Base-by-base conservation (phyloP, 495 filamentous ascomycete genomes). In the Penicillium taxi region DNA sequence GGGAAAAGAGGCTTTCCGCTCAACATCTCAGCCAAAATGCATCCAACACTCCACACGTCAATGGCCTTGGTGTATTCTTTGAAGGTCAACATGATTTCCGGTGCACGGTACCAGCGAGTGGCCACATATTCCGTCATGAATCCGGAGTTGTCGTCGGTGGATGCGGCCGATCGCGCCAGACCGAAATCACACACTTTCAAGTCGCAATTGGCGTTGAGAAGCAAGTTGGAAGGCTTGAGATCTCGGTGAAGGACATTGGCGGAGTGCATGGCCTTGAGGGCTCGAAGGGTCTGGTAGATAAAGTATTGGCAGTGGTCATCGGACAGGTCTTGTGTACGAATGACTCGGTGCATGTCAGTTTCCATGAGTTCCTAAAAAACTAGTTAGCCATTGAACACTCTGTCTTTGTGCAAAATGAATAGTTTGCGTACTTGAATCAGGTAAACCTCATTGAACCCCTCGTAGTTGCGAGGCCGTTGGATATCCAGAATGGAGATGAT, bases 101-200 rank as follows among this genome's bases (percentile, higher is more conserved):
- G 93, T 2, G 93, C 91, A 58, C 93, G 84, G 63, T 99, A 99
- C 93, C 93, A 99, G 54, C 93, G 76, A 36, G 93, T 99, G 30
- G 93, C 93, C 37, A 99, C 93, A 57, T 99, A 99, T 84, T 99
- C 93, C 11, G 93, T 99, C 93, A 99, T 99, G 75, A 96, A 99
- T 18, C 93, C 93, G 6, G 91, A 95, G 66, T 99, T 99, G 61
- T 99, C 93, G 50, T 96, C 93, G 49, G 82, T 91, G 36, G 83
- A 94, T 24, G 82, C 90, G 30, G 86, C 93, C 38, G 80, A 96
- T 55, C 93, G 74, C 32, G 93, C 93, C 20, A 99, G 75, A 44
- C 93, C 93, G 51, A 99, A 99, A 57, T 99, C 93, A 64, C 86
- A 94, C 46, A 99, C 93, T 68, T 99, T 99, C 50, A 99, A 70